A percentile compares a stretch with the other conserved stretches of the same genome.
Evolutionary conservation across 306 rosid species (phyloP).

Genomic region (Cicer chorassanicum): DNA sequence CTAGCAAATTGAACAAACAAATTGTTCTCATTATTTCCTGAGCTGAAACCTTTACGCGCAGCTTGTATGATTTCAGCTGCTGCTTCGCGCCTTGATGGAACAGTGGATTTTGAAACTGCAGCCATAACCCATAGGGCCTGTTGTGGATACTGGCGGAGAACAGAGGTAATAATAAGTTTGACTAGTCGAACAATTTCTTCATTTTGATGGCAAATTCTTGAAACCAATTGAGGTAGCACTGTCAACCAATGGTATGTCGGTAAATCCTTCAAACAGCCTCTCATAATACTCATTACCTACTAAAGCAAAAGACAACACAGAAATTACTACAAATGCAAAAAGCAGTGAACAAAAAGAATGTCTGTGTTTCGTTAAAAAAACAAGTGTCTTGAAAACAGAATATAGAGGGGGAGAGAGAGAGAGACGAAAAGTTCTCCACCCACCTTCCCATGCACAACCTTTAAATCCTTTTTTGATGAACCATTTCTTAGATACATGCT

Average conservation of each 20-base stretch:
- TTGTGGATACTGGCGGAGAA: conserved; percentile 85
- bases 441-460: conserved; percentile 68
- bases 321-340: conserved; percentile 38
- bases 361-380: conserved; percentile 1
- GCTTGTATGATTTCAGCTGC: conserved; percentile 94
- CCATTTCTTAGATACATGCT: conserved; percentile 75
- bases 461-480: conserved; percentile 67
- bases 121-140: conserved; percentile 99
- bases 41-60: conserved; percentile 75
- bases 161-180: conserved; percentile 78
- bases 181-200: conserved; percentile 83
- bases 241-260: conserved; percentile 95
- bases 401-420: conserved; percentile 6
- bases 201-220: conserved; percentile 97
- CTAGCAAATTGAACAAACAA: conserved; percentile 89
- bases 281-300: conserved; percentile 72
- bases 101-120: conserved; percentile 93
- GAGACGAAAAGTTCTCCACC: conserved; percentile 29
- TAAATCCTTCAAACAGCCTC: conserved; percentile 89
- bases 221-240: conserved; percentile 94
- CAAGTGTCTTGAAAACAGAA: conserved; percentile 36
- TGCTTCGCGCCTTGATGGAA: conserved; percentile 92
- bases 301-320: conserved; percentile 45
- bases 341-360: conserved; percentile 34
- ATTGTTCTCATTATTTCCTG: conserved; percentile 71